These are phyloP conservation scores for Kazachstania viticola DNA, from an alignment of 805 yeast genomes.

Conservation along the genomic window DNA sequence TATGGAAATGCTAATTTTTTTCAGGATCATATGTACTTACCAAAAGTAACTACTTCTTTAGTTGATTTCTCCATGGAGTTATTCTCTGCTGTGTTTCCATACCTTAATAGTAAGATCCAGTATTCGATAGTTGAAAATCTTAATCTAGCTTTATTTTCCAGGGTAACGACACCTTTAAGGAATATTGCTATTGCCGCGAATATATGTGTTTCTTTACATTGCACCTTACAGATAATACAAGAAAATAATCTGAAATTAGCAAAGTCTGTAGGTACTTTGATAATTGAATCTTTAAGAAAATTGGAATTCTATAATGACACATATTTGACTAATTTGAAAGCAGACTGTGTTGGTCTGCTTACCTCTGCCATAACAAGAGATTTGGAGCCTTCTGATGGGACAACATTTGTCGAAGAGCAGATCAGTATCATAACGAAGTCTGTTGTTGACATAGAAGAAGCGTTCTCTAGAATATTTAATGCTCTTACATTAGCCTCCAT, in stretches of 20 bases:
- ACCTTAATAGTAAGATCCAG: conserved; percentile 67
- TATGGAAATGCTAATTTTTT: conserved; percentile 15
- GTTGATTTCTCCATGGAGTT: conserved; percentile 74
- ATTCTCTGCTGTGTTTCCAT: conserved; percentile 59
- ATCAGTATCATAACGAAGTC: conserved; percentile 47
- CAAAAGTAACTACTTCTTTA: conserved; percentile 38
- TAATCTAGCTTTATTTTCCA: conserved; percentile 41
- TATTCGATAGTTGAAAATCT: conserved; percentile 78
- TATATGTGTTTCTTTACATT: conserved; percentile 51
- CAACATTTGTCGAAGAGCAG: conserved; percentile 27
- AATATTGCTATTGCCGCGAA: conserved; percentile 47
- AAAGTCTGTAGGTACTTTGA: conserved; percentile 30
- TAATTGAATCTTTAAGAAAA: conserved; percentile 40
- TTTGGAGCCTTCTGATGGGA: conserved; percentile 3
- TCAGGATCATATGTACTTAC: conserved; percentile 20
- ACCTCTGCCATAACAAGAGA: conserved; percentile 23
- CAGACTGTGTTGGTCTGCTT: conserved; percentile 49
- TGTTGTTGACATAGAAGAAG: conserved; percentile 54
- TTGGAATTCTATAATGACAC: conserved; percentile 32
- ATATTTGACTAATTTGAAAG: conserved; percentile 35
- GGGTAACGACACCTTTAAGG: conserved; percentile 25
- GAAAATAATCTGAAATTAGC: conserved; percentile 21
- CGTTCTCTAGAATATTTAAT: conserved; percentile 50
- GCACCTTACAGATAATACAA: conserved; percentile 26
- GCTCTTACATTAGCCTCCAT: conserved; percentile 39